These are phyloP conservation scores for Backusella mclennaniae DNA, from an alignment of 192 early-diverging fungal genomes.

Conservation along the genomic window DNA sequence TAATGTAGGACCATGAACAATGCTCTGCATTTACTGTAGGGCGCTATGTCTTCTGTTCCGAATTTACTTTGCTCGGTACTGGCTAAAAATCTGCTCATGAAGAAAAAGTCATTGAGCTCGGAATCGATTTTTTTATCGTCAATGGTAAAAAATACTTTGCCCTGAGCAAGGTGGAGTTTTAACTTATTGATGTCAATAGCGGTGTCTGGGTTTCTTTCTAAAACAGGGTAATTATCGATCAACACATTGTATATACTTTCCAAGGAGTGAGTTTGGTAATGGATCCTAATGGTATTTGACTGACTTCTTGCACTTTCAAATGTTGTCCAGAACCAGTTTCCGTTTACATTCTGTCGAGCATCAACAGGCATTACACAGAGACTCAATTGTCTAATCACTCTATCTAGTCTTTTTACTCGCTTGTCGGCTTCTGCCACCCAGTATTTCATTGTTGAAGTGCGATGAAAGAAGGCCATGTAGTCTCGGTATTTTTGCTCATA, in stretches of 20 bases:
- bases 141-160: not conserved
- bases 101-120: not conserved
- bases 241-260: not conserved
- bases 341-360: not conserved
- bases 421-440: not conserved
- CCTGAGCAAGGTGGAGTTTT: not conserved
- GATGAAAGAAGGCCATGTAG: not conserved
- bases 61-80: not conserved
- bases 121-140: not conserved
- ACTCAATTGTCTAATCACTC: not conserved
- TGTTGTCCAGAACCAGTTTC: not conserved
- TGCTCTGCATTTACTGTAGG: not conserved
- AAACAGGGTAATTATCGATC: not conserved
- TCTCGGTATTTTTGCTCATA: not conserved
- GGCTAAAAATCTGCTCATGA: not conserved
- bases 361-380: not conserved
- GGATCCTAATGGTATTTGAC: not conserved
- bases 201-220: not conserved
- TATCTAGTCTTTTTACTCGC: not conserved
- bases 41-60: not conserved
- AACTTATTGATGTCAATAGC: not conserved
- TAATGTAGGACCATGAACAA: conserved; percentile 1
- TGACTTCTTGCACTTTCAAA: not conserved
- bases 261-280: not conserved
- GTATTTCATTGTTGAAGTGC: not conserved